These are phyloP conservation scores for Halenospora varia DNA, from an alignment of 495 filamentous ascomycete genomes.

Conservation along the genomic window DNA sequence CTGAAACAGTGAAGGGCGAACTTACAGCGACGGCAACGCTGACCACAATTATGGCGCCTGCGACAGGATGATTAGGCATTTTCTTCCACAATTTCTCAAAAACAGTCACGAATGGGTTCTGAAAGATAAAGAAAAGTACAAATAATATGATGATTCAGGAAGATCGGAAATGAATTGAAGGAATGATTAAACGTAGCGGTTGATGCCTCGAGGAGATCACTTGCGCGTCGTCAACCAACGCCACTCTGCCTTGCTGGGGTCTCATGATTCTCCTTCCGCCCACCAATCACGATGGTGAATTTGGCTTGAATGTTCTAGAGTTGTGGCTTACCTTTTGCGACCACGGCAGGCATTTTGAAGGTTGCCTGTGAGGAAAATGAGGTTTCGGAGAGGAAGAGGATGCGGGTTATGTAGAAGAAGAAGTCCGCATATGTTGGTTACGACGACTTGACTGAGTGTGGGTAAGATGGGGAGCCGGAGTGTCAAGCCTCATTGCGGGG, in stretches of 20 bases:
- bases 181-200: not conserved
- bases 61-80: conserved; percentile 41
- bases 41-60: conserved; percentile 75
- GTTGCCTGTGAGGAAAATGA: conserved; percentile 2
- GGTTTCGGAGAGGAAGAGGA: not conserved
- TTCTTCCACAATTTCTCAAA: conserved; percentile 8
- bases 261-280: not conserved
- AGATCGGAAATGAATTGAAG: not conserved
- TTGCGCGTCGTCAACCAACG: conserved; percentile 11
- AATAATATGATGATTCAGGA: not conserved
- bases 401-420: not conserved
- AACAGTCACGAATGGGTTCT: not conserved
- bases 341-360: conserved; percentile 22
- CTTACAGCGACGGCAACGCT: conserved; percentile 66
- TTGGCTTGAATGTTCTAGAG: not conserved
- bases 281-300: conserved; percentile 6
- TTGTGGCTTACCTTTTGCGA: conserved; percentile 22
- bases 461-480: not conserved
- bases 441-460: not conserved
- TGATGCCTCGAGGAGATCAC: conserved; percentile 15
- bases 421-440: not conserved
- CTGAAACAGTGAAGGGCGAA: not conserved
- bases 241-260: conserved; percentile 6
- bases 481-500: not conserved
- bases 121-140: not conserved